These are phyloP conservation scores for Bretschneidera sinensis DNA, from an alignment of 345 rosid species.

Conservation along the genomic window DNA sequence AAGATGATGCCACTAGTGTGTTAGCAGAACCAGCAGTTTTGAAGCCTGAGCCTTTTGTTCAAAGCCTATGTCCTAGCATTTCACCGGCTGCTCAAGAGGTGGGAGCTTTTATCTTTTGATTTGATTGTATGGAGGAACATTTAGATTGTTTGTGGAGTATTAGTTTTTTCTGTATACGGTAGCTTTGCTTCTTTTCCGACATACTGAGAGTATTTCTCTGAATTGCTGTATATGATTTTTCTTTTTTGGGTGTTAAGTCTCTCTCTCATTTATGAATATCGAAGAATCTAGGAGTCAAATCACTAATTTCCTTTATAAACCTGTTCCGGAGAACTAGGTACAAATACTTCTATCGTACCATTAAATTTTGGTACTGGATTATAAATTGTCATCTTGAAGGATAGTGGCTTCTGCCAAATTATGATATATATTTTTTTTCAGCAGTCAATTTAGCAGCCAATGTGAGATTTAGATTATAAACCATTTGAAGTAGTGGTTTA, in stretches of 20 bases:
- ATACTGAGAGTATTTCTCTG: neutral
- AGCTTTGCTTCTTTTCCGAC: neutral
- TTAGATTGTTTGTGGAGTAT: neutral
- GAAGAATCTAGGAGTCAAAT: neutral
- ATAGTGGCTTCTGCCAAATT: too few relatives aligned
- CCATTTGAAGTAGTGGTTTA: neutral
- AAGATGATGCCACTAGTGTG: slow-evolving; percentile 81
- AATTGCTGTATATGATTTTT: neutral
- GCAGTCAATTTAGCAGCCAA: too few relatives aligned
- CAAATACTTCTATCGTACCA: neutral
- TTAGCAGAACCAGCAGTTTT: slow-evolving; percentile 35
- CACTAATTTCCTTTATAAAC: neutral
- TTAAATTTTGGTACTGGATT: neutral
- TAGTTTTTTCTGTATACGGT: neutral
- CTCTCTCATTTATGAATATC: neutral
- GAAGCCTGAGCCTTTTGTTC: slow-evolving; percentile 39
- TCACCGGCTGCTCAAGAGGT: slow-evolving; percentile 38
- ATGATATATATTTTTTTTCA: too few relatives aligned
- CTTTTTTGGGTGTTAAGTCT: neutral
- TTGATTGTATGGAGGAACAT: neutral
- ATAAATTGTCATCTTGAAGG: too few relatives aligned
- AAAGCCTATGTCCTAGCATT: slow-evolving; percentile 26
- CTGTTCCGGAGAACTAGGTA: neutral
- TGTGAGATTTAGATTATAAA: neutral
- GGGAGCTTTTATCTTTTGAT: slow-evolving; percentile 14